These are phyloP conservation scores for Lyophyllum semitale DNA, from an alignment of 768 basidiomycete species.

Conservation along the genomic window DNA sequence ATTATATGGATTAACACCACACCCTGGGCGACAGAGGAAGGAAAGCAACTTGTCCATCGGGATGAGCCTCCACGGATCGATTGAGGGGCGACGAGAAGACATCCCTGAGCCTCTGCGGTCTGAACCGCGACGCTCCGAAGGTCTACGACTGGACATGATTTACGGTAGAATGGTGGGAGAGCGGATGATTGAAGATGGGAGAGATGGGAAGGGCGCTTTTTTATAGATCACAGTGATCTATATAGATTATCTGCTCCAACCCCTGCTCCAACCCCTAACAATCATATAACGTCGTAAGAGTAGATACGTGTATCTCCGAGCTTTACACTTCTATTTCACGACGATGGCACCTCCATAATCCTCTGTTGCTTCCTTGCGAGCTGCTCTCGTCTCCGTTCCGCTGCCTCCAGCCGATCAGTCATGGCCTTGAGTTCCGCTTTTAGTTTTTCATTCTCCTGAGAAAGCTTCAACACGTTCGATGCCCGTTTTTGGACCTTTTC, in stretches of 20 bases:
- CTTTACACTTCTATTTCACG: slow-evolving; percentile 6
- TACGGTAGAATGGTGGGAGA: slow-evolving; percentile 4
- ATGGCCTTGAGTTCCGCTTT: slow-evolving; percentile 76
- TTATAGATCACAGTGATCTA: slow-evolving; percentile 8
- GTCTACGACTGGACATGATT: slow-evolving; percentile 42
- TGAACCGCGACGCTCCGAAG: slow-evolving; percentile 51
- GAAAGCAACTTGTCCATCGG: slow-evolving; percentile 73
- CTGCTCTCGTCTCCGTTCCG: slow-evolving; percentile 61
- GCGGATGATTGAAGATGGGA: slow-evolving; percentile 7
- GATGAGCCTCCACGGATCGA: slow-evolving; percentile 74
- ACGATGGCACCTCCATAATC: slow-evolving; percentile 17
- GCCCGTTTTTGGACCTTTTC: slow-evolving; percentile 68
- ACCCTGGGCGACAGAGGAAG: neutral
- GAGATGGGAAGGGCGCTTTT: slow-evolving; percentile 12
- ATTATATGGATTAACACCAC: slow-evolving; percentile 12
- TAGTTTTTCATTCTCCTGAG: slow-evolving; percentile 79
- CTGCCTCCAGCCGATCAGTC: slow-evolving; percentile 73
- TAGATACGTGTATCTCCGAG: slow-evolving; percentile 2
- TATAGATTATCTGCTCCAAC: slow-evolving; percentile 11
- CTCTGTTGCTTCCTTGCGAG: slow-evolving; percentile 34
- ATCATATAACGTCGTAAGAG: neutral
- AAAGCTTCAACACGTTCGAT: slow-evolving; percentile 74
- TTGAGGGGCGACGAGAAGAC: slow-evolving; percentile 67
- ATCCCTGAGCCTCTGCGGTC: slow-evolving; percentile 40
- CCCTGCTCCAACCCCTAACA: neutral